Evolutionary conservation across 768 basidiomycete species (phyloP).

Genomic region (Galerina sulciceps): DNA sequence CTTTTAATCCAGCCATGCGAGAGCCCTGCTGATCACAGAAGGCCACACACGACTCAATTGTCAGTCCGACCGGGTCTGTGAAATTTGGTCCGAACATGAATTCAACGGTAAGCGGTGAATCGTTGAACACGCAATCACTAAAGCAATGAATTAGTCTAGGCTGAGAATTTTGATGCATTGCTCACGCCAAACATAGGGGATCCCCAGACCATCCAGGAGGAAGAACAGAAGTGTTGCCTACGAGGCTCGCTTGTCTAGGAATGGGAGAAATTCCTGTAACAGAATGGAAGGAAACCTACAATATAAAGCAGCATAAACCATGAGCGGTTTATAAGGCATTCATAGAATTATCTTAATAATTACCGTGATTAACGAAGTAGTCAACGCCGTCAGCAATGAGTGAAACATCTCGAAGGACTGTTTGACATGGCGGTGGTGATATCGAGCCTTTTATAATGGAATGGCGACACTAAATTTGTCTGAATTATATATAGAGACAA

Average conservation of each 20-base stretch:
- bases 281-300: no score
- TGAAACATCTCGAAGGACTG: no score
- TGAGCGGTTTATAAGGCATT: no score
- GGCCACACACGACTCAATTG: slow-evolving; percentile 5
- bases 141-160: background rate
- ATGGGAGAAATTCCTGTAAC: no score
- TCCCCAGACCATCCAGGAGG: slow-evolving; percentile 7
- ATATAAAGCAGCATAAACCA: no score
- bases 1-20: slow-evolving; percentile 6
- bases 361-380: no score
- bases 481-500: no score
- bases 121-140: background rate
- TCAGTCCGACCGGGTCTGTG: background rate
- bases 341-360: no score
- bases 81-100: slow-evolving; percentile 8
- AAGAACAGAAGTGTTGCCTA: slow-evolving; percentile 3
- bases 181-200: slow-evolving; percentile 5
- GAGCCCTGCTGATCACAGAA: slow-evolving; percentile 8
- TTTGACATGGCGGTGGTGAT: no score
- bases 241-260: background rate
- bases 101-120: background rate
- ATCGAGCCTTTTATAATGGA: no score
- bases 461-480: no score
- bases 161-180: background rate
- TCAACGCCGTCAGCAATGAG: no score